phyloP scores from a whole-genome alignment of 371 early-diverging fungal species.

The Rhizopus sp. region DNA sequence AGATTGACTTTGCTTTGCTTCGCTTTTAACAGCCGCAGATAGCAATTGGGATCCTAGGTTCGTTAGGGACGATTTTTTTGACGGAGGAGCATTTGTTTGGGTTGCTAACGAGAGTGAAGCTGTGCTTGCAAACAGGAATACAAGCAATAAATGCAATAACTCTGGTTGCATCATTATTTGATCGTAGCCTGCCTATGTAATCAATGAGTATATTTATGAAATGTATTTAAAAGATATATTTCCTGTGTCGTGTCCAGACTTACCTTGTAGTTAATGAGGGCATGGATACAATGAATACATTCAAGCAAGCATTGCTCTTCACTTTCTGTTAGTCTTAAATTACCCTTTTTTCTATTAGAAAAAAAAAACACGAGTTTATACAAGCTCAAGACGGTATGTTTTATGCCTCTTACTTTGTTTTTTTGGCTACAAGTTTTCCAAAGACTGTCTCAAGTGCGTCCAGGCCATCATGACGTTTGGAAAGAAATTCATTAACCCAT shows the following conservation, averaged over 20 bases:
- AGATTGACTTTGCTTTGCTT: constrained; percentile 4
- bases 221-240: background rate
- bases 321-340: constrained; percentile 15
- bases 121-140: constrained; percentile 26
- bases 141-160: constrained; percentile 34
- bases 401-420: constrained; percentile 39
- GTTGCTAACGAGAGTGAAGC: background rate
- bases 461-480: constrained; percentile 46
- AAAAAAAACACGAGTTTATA: background rate
- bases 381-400: background rate
- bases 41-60: constrained; percentile 13
- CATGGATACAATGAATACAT: constrained; percentile 61
- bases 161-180: constrained; percentile 51
- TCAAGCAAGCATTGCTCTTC: constrained; percentile 50
- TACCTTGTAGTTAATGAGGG: constrained; percentile 62
- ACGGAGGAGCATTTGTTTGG: too few relatives aligned
- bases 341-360: constrained; percentile 21
- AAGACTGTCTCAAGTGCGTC: constrained; percentile 58
- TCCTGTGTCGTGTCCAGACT: constrained; percentile 1
- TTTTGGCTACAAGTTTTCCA: constrained; percentile 48
- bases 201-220: constrained; percentile 1
- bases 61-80: too few relatives aligned
- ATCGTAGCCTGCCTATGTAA: constrained; percentile 52
- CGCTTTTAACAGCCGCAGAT: constrained; percentile 12
- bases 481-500: constrained; percentile 65